Evolutionary conservation across 768 basidiomycete genomes (phyloP), one percentile per base, ranked within the genome.

Genomic region (Asterophora parasitica): DNA sequence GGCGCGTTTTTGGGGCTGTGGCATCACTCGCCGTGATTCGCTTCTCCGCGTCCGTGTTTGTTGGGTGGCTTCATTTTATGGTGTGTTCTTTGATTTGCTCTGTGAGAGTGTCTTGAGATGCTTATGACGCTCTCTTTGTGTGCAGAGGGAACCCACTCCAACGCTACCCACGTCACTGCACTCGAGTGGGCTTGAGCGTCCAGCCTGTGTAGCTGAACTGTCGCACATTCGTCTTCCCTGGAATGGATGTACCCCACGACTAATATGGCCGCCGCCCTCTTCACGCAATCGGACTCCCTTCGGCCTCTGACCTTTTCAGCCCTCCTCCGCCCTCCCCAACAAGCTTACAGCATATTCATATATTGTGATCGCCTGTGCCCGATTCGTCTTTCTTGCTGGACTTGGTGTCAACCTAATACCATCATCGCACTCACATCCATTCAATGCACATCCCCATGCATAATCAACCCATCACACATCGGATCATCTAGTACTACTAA

Each of bases 1-100:
- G 83, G 88, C 15, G 86, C 87, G 36, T 82, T 85, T 56, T 60
- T 92, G 15, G 86, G 88, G 42, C 58, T 75, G 31, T 78, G 76
- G 76, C 54, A 63, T 37, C 47, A 40, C 26, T 27, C 30, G 13
- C 19, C n/a, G 20, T 41, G 17, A 36, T 13, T 3, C 2, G 13
- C 12, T 16, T n/a, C 15, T 10, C 15, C 7, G 16, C 28, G 23
- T 23, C 23, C 23, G 23, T 6, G 23, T 23, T 23, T 3, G 23
- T 13, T 7, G 15, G 12, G 12, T 12, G 9, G 10, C 15, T 34
- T 30, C 4, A 4, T 15, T 32, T 8, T 28, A 40, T 32, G 44
- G 54, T 52, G 51, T 47, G 6, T 42, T 28, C 7, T 43, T 33
- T 20, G 31, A 15, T 17, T 44, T 13, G 12, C 10, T 26, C 16